Evolutionary conservation across 2,329 filamentous ascomycete species (phyloP), one percentile per base, ranked within the genome.

Genomic region (Trichoderma atroviride): DNA sequence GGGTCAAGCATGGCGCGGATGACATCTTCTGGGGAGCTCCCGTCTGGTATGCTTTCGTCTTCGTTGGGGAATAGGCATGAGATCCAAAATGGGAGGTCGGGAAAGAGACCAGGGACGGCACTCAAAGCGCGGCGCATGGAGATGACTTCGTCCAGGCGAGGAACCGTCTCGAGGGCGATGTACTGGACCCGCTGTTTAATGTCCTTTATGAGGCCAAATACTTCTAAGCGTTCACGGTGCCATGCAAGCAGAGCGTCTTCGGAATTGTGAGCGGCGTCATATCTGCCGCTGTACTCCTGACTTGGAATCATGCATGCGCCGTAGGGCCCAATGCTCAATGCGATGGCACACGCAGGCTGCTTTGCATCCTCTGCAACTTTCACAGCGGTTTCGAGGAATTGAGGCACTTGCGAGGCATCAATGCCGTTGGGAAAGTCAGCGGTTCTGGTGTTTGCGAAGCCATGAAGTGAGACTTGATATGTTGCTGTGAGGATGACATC

Each of bases 401-500:
- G 74, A 13, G 78, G 78, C 16, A 87, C 81, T 14, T 78, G 78
- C 6, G 73, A 70, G 4, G 75, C 73, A 3, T 76, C 70, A 31
- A 88, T 80, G 2, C 86, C 86, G 4, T 79, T 27, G 0, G 85
- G 83, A 57, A 78, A 81, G 2, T 78, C 72, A 0, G 77, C 22
- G 1, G 81, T 83, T 66, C 71, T 81, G 1, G 88, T 89, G 47
- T 79, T 80, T 3, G 78, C 76, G 72, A 91, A 90, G 0, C 86
- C 89, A 13, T 85, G 79, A 9, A 83, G 76, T 0, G 87, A 90
- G 1, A 86, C 80, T 75, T 92, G 89, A 76, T 92, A 92, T 0
- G 90, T 92, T 9, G 89, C 89, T 11, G 88, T 91, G 58, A 90
- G 82, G 24, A 92, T 78, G 33, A 92, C 81, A 74, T 92, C 88